Evolutionary conservation across 768 basidiomycete genomes (phyloP).

Genomic region (Pleurotus salmoneostramineus): DNA sequence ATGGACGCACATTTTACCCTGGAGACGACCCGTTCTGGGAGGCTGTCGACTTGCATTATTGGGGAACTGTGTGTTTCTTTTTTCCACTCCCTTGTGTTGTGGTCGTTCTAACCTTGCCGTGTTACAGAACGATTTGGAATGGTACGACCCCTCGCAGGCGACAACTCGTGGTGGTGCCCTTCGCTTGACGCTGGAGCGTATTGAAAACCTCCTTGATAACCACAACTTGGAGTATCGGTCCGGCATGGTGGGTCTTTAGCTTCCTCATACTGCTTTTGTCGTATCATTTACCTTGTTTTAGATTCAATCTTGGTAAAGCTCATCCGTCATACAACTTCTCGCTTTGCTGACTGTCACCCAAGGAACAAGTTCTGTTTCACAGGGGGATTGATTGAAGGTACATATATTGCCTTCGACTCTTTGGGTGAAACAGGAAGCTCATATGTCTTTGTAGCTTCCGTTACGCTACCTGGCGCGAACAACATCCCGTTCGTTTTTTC

Average conservation of each 20-base stretch:
- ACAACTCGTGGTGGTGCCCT: conserved; percentile 71
- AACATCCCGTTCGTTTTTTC: conserved; percentile 19
- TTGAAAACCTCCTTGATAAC: conserved; percentile 33
- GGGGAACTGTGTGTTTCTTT: conserved; percentile 43
- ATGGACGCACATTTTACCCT: conserved; percentile 67
- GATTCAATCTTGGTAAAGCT: conserved; percentile 29
- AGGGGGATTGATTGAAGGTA: conserved; percentile 62
- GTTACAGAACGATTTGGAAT: conserved; percentile 63
- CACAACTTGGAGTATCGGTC: conserved; percentile 71
- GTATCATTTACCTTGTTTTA: conserved; percentile 7
- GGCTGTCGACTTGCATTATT: conserved; percentile 63
- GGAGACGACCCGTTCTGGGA: conserved; percentile 68
- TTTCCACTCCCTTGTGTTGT: not conserved
- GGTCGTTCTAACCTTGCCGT: not conserved
- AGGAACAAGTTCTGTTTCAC: conserved; percentile 75
- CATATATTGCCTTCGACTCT: not conserved
- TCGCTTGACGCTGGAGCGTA: conserved; percentile 60
- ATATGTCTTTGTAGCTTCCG: conserved; percentile 19
- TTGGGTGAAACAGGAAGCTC: no score
- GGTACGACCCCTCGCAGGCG: conserved; percentile 69
- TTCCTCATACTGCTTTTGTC: not conserved
- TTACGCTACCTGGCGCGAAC: conserved; percentile 37
- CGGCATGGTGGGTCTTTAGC: conserved; percentile 38
- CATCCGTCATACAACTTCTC: not conserved
- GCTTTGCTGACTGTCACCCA: not conserved